phyloP scores from a whole-genome alignment of 768 basidiomycete genomes.

The Lyophyllum shimeji region DNA sequence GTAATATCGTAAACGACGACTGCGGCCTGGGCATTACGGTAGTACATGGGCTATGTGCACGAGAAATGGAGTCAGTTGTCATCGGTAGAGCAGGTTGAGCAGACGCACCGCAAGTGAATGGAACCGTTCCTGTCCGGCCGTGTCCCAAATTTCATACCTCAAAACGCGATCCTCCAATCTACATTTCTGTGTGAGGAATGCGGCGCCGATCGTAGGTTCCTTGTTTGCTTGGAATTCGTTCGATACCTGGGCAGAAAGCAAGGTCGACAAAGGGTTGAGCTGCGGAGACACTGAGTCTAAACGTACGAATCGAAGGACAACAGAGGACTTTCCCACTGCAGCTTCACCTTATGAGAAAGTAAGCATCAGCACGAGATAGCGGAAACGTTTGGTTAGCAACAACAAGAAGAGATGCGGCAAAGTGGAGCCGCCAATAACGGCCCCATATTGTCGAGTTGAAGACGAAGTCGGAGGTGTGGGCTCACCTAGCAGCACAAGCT shows the following conservation, averaged over 20 bases:
- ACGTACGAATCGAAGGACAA: constrained; percentile 93
- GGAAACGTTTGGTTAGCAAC: not conserved
- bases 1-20: constrained; percentile 99
- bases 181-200: constrained; percentile 94
- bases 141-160: constrained; percentile 97
- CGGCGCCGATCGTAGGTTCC: constrained; percentile 97
- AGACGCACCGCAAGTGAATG: constrained; percentile 88
- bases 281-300: not conserved
- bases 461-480: constrained; percentile 3
- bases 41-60: constrained; percentile 90
- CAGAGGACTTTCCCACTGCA: constrained; percentile 98
- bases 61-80: constrained; percentile 15
- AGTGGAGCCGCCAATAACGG: not conserved
- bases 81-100: constrained; percentile 6
- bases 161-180: constrained; percentile 91
- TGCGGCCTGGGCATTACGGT: constrained; percentile 96
- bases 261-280: constrained; percentile 15
- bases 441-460: not conserved
- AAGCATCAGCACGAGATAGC: constrained; percentile 5
- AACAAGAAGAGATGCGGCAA: constrained; percentile 5
- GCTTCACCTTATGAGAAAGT: constrained; percentile 74
- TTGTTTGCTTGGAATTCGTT: constrained; percentile 99
- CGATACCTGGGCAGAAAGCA: constrained; percentile 58
- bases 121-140: constrained; percentile 94
- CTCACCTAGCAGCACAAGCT: constrained; percentile 93